Base-by-base conservation (phyloP, 352 stramenopile species). In the Thalassiosira mediterranea region DNA sequence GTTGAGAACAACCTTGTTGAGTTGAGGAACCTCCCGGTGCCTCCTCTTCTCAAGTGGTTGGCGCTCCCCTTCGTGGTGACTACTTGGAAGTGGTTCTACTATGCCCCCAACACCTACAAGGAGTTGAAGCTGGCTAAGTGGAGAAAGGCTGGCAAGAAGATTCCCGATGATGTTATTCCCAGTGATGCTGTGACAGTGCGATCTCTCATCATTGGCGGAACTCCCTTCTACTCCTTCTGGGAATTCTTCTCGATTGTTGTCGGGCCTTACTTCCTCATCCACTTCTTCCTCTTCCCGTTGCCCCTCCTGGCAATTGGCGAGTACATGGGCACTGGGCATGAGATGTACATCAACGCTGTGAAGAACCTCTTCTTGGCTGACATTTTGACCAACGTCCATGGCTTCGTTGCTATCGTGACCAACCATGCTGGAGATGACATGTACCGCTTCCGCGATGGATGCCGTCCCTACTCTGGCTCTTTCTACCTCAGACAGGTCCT, bases 41-140 rank as follows among this genome's bases (percentile, higher is more conserved):
- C 88, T 3, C 54, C 62, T 13, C 10, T 70, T 26, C 2, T 83
- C 5, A 94, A 94, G 75, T 93, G 87, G 67, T 34, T 83, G 5
- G 71, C 77, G 0, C 53, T 93, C 4, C 46, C 69, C 15, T 53
- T 89, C 17, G 79, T 91, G 26, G 72, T 84, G 17, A 47, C 78
- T 7, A 89, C 83, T 4, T 95, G 90, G 90, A 95, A 95, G 49
- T 95, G 88, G 86, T 92, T 83, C 44, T 95, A 95, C 62, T 95
- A 95, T 66, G 76, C 83, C 28, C 83, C 87, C 40, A 95, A 95
- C 74, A 95, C 90, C 21, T 95, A 90, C 79, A 94, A 92, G 69
- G 87, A 93, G 61, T 73, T 94, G n/a, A 89, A 91, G 56, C 54
- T 90, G 11, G 81, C 73, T 8, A 76, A 82, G 42, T 81, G 73